phyloP scores from a whole-genome alignment of 2,329 filamentous ascomycete genomes.

The Peltaster fructicola region DNA sequence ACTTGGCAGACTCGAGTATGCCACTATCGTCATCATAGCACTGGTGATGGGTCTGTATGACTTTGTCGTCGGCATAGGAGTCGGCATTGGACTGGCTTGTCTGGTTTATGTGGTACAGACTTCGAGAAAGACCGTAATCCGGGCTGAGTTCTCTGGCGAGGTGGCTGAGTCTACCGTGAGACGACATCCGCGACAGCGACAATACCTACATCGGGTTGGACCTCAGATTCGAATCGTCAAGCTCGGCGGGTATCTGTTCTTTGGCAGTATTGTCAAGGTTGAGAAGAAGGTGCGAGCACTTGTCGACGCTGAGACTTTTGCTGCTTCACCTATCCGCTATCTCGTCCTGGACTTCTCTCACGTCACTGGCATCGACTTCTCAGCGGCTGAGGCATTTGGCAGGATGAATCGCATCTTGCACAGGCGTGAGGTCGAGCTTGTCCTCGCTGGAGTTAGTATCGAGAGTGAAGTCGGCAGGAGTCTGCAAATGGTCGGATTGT shows the following conservation, averaged over 20 bases:
- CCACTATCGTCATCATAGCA: slow-evolving; percentile 77
- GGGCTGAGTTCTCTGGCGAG: slow-evolving; percentile 77
- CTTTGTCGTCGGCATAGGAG: slow-evolving; percentile 83
- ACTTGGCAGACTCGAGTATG: slow-evolving; percentile 69
- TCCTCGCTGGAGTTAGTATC: slow-evolving; percentile 67
- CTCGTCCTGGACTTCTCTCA: slow-evolving; percentile 76
- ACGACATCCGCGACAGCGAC: slow-evolving; percentile 73
- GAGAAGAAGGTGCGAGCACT: slow-evolving; percentile 72
- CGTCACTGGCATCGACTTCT: slow-evolving; percentile 88
- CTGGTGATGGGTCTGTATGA: slow-evolving; percentile 94
- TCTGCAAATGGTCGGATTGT: slow-evolving; percentile 69
- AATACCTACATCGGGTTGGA: slow-evolving; percentile 71
- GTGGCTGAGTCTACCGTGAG: slow-evolving; percentile 84
- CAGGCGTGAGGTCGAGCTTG: slow-evolving; percentile 59
- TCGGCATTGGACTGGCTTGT: slow-evolving; percentile 83
- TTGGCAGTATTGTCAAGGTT: slow-evolving; percentile 90
- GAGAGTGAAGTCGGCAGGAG: slow-evolving; percentile 59
- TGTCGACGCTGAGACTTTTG: slow-evolving; percentile 68
- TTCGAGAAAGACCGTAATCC: slow-evolving; percentile 72
- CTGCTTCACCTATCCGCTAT: slow-evolving; percentile 64
- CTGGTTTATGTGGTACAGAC: slow-evolving; percentile 82
- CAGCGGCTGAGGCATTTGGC: slow-evolving; percentile 85
- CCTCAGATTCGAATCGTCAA: slow-evolving; percentile 83
- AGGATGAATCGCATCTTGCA: slow-evolving; percentile 73
- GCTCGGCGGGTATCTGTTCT: slow-evolving; percentile 89